Evolutionary conservation across 1,284 basidiomycete species (phyloP).

Genomic region (Filobasidium uniguttulatum): DNA sequence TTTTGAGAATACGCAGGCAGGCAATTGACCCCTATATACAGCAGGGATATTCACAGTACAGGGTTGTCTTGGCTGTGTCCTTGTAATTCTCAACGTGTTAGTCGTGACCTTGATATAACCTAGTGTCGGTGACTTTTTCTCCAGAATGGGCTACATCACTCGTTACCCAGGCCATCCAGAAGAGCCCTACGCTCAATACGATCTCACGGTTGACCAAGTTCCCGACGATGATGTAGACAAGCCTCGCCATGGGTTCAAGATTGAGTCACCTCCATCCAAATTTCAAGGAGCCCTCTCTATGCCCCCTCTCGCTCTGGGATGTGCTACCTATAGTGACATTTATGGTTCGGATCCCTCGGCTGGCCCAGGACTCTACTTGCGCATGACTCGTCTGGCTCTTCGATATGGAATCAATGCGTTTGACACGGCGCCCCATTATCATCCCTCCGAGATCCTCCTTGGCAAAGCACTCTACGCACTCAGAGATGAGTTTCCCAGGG

Average conservation of each 20-base stretch:
- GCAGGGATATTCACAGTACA: too few species aligned
- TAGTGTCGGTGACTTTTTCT: too few species aligned
- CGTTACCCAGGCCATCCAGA: slow-evolving; percentile 10
- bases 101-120: too few species aligned
- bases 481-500: slow-evolving; percentile 57
- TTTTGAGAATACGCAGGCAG: too few species aligned
- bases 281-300: slow-evolving; percentile 24
- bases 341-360: slow-evolving; percentile 54
- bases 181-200: slow-evolving; percentile 5
- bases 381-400: slow-evolving; percentile 62
- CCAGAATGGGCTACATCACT: slow-evolving; percentile 10
- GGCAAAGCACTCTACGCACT: slow-evolving; percentile 59
- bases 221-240: slow-evolving; percentile 3
- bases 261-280: too few species aligned
- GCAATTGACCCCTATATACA: too few species aligned
- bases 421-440: slow-evolving; percentile 77
- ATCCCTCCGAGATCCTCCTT: slow-evolving; percentile 75
- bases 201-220: not conserved
- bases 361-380: slow-evolving; percentile 29
- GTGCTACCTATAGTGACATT: slow-evolving; percentile 56
- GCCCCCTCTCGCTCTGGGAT: slow-evolving; percentile 50
- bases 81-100: too few species aligned
- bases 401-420: slow-evolving; percentile 79
- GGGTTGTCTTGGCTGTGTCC: too few species aligned
- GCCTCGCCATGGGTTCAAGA: slow-evolving; percentile 3